Conservation (phyloP, 2,329 filamentous ascomycete species). For the Golovinomyces cichoracearum region DNA sequence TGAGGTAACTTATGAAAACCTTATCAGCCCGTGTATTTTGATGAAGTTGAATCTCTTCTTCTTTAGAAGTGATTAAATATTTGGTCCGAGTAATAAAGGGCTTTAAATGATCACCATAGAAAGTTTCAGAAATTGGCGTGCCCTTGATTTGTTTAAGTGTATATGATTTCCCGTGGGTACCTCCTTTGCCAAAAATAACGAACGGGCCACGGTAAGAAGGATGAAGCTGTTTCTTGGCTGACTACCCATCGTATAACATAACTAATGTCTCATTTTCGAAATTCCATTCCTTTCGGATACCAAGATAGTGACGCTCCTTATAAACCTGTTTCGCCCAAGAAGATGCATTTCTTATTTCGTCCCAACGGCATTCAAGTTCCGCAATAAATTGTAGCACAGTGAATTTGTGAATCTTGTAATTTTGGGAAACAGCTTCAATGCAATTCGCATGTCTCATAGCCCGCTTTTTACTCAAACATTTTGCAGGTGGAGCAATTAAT, state of each 20-base stretch:
- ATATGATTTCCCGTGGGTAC: not conserved
- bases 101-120: not conserved
- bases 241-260: conserved; percentile 1
- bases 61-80: not conserved
- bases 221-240: conserved; percentile 1
- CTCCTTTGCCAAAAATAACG: not conserved
- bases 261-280: not conserved
- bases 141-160: not conserved
- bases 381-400: not conserved
- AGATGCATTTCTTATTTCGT: not conserved
- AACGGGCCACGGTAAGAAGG: not conserved
- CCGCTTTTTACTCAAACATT: not conserved
- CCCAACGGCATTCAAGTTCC: not conserved
- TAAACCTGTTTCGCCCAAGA: not conserved
- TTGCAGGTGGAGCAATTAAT: not conserved
- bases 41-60: not conserved
- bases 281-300: not conserved
- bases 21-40: not conserved
- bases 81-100: not conserved
- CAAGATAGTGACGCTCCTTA: not conserved
- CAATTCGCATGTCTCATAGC: not conserved
- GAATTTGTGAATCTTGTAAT: not conserved
- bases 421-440: not conserved
- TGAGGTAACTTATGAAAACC: not conserved
- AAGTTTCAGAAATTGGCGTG: not conserved